Evolutionary conservation across 2,329 filamentous ascomycete genomes (phyloP), one percentile per base, ranked within the genome.

Genomic region (Phyllosticta ampelicida): DNA sequence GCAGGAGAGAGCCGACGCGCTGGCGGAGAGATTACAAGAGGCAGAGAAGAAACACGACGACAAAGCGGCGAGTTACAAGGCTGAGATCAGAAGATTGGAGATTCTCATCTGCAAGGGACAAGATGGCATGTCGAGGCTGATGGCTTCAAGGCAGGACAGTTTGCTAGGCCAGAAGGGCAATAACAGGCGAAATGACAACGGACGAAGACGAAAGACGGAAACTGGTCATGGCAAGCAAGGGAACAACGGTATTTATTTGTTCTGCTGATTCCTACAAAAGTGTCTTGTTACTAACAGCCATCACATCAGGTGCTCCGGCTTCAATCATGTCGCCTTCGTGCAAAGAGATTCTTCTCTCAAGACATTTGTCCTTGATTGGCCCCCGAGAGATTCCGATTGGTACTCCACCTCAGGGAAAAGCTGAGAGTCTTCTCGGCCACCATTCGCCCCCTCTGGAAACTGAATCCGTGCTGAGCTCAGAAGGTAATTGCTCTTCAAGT

Each of bases 101-200:
- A 60, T 77, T 3, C 61, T 77, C 23, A 74, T 77, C 58, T 71
- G 72, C 2, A 70, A 69, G 53, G 70, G 74, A 8, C 68, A 70
- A 23, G 64, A 67, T 49, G 75, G 75, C 9, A 65, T 77, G 55
- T 66, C 71, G 19, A 73, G 71, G 54, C 67, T 77, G 19, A 70
- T 74, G 13, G 65, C 70, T 23, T 74, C 72, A 21, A 67, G 75
- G 26, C 70, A 75, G 62, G 70, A 69, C 20, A 76, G 72, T 61
- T 62, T 73, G 18, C 58, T 77, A 8, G 65, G 67, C 29, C 64
- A 67, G 44, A 65, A 63, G 56, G 65, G 64, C n/a, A 61, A 61
- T 21, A 63, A 64, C 50, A 64, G 62, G 16, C 65, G 64, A 53
- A 63, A 60, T 2, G 54, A 64, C 2, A 59, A 59, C n/a, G 61